These are phyloP conservation scores for Metarhizium brunneum DNA, from an alignment of 2,329 filamentous ascomycete species.

Conservation along the genomic window DNA sequence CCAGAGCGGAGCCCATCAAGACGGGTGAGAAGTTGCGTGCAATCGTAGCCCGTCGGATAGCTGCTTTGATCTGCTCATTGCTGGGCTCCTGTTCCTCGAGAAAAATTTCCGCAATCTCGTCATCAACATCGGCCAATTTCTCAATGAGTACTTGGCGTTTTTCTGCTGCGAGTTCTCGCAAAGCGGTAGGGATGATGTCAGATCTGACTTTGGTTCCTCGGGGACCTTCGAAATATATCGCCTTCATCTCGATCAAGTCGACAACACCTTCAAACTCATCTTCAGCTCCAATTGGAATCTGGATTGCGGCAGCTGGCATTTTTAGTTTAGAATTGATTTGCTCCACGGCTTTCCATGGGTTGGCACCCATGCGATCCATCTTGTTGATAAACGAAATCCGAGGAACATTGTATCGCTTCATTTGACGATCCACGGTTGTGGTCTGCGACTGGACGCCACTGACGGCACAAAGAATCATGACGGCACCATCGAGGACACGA, in stretches of 20 bases:
- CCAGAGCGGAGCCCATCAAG: conserved; percentile 90
- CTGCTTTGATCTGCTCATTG: conserved; percentile 76
- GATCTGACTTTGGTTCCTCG: conserved; percentile 69
- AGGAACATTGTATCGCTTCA: conserved; percentile 96
- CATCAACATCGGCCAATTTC: conserved; percentile 92
- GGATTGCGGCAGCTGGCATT: conserved; percentile 83
- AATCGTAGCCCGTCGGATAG: conserved; percentile 87
- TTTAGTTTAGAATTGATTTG: conserved; percentile 96
- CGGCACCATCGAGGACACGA: conserved; percentile 88
- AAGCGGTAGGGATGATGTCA: conserved; percentile 74
- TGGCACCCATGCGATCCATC: conserved; percentile 98
- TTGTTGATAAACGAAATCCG: conserved; percentile 97
- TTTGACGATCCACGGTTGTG: conserved; percentile 95
- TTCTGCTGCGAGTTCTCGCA: conserved; percentile 68
- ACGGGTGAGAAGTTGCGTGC: conserved; percentile 85
- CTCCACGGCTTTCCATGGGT: conserved; percentile 94
- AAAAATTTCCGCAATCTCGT: conserved; percentile 94
- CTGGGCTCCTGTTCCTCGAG: conserved; percentile 78
- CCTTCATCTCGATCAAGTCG: conserved; percentile 84
- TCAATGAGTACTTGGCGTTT: conserved; percentile 82
- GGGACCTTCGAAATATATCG: conserved; percentile 83
- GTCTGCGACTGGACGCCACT: conserved; percentile 97
- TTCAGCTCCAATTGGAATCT: conserved; percentile 88
- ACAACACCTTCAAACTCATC: conserved; percentile 89
- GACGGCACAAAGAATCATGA: conserved; percentile 97